Base-by-base conservation (phyloP, 2,329 filamentous ascomycete species). In the Arthrobotrys iridis region DNA sequence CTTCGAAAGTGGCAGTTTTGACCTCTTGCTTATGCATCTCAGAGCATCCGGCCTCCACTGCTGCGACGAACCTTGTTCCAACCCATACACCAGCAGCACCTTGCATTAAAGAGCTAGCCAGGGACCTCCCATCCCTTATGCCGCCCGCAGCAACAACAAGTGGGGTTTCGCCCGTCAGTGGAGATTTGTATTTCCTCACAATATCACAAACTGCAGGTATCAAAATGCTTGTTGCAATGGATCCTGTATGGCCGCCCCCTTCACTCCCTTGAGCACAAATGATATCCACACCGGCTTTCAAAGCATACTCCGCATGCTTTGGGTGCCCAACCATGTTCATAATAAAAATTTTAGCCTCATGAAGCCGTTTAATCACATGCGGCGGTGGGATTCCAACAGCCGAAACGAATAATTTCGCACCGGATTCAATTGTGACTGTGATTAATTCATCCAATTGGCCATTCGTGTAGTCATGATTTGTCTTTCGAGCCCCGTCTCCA, bases 251-350 rank as follows among this genome's bases (percentile, higher is more conserved):
- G 0, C 93, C 94, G 15, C 94, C 94, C 1, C 93, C 94, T 82
- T 98, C 94, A 59, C 93, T 93, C 50, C 94, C 94, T 84, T 98
- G 94, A 1, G 93, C 90, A 81, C 93, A 97, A 4, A 98, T 87
- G 77, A 97, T 90, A 83, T 98, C 94, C 7, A 96, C 93, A 45
- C 94, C 94, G 0, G 90, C 87, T 57, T 93, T 88, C 2, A 98
- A 85, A 1, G 93, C 93, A 84, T 97, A 97, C 81, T 90, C 87
- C 0, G 93, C 93, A 82, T 98, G 94, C 81, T 91, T 93, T 1
- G 94, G 93, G 79, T 93, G 91, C 0, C 94, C 94, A 18, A 97
- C 93, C 93, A 97, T 97, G 82, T 97, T 97, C 93, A 97, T 97
- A 35, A 97, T 86, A 72, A 96, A 81, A 41, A 98, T 91, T 0